A percentile compares a stretch with the other conserved stretches of the same genome.
phyloP scores from a whole-genome alignment of 257 asterid species.

The Voacanga thouarsii region DNA sequence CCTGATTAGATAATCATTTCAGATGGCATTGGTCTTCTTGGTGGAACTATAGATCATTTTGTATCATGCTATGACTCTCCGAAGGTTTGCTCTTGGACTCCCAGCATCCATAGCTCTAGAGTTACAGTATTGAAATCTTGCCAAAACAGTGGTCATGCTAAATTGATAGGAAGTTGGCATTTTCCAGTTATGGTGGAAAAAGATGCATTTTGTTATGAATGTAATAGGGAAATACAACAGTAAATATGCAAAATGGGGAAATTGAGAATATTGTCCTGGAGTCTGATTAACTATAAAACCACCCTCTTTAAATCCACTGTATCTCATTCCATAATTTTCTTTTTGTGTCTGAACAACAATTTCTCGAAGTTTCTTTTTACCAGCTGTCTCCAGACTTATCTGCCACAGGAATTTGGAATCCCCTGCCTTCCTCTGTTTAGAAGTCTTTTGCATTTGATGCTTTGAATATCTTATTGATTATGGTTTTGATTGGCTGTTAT shows the following conservation, averaged over 20 bases:
- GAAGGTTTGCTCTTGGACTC: constrained; percentile 56
- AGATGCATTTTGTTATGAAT: background rate
- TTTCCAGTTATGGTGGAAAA: background rate
- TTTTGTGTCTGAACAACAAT: background rate
- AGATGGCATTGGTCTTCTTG: constrained; percentile 98
- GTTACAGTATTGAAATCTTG: background rate
- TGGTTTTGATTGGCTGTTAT: constrained; percentile 18
- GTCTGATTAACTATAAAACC: background rate
- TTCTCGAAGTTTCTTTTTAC: background rate
- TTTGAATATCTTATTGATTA: background rate
- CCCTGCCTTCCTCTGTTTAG: background rate
- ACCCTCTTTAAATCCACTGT: background rate
- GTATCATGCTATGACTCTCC: constrained; percentile 74
- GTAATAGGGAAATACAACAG: background rate
- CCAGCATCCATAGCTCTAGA: background rate
- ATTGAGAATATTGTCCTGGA: background rate
- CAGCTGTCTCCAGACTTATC: background rate
- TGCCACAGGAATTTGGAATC: background rate
- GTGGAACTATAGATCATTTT: constrained; percentile 88
- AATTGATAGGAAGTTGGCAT: background rate
- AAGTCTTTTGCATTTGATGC: constrained; percentile 6
- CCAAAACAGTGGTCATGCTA: background rate
- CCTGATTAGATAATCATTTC: constrained; percentile 38
- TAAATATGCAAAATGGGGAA: background rate
- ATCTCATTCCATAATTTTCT: background rate